Evolutionary conservation across 2,329 filamentous ascomycete genomes (phyloP).

Genomic region (Elsinoe necatrix): DNA sequence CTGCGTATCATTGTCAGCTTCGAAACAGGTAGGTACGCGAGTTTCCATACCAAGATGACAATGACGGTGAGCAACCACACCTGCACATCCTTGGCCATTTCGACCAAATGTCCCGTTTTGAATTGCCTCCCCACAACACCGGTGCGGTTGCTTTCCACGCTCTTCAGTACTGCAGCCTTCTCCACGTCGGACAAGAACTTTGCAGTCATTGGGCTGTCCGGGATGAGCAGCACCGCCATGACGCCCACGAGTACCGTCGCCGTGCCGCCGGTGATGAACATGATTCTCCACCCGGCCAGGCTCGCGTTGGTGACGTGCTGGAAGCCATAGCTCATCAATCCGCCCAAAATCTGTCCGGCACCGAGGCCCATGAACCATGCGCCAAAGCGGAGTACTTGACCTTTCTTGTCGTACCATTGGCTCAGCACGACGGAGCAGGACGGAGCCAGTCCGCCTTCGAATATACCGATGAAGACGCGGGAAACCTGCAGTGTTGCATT

Average conservation of each 20-base stretch:
- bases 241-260: slow-evolving; percentile 13
- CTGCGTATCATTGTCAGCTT: slow-evolving; percentile 14
- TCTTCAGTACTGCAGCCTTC: slow-evolving; percentile 37
- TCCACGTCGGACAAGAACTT: slow-evolving; percentile 54
- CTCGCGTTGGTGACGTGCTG: slow-evolving; percentile 33
- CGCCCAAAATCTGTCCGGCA: slow-evolving; percentile 48
- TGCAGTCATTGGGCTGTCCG: slow-evolving; percentile 59
- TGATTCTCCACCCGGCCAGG: slow-evolving; percentile 15
- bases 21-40: neutral
- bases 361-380: slow-evolving; percentile 59
- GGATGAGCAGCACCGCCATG: slow-evolving; percentile 35
- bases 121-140: slow-evolving; percentile 38
- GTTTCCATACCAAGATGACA: slow-evolving; percentile 20
- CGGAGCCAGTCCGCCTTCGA: slow-evolving; percentile 44
- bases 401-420: slow-evolving; percentile 33
- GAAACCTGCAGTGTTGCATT: slow-evolving; percentile 40
- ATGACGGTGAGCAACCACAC: slow-evolving; percentile 26
- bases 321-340: slow-evolving; percentile 48
- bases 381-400: slow-evolving; percentile 55
- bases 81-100: slow-evolving; percentile 55
- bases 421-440: slow-evolving; percentile 45
- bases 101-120: slow-evolving; percentile 43
- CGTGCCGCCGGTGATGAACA: slow-evolving; percentile 15
- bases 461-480: slow-evolving; percentile 42
- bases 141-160: slow-evolving; percentile 33